phyloP scores from a whole-genome alignment of 2,329 filamentous ascomycete genomes.

The Furcasterigmium furcatum region DNA sequence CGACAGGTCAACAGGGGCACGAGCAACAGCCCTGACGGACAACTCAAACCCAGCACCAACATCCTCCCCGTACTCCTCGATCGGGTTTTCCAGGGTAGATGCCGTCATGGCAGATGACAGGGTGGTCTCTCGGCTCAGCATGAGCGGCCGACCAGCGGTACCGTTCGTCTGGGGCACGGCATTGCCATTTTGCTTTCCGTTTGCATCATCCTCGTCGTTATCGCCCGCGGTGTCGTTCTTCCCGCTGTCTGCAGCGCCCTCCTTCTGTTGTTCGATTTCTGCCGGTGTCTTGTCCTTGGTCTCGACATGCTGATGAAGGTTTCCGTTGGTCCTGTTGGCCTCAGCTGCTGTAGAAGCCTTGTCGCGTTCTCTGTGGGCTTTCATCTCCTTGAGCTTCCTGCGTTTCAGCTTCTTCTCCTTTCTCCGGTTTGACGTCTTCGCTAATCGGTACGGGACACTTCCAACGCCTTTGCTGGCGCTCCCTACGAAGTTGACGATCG shows the following conservation, averaged over 20 bases:
- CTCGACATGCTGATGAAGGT: conserved; percentile 11
- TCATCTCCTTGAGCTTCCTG: conserved; percentile 34
- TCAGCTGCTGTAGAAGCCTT: conserved; percentile 2
- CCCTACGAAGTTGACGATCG: conserved; percentile 55
- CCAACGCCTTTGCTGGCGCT: conserved; percentile 61
- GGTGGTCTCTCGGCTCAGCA: conserved; percentile 13
- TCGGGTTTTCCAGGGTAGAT: conserved; percentile 18
- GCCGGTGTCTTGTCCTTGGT: conserved; percentile 5
- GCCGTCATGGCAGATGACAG: conserved; percentile 11
- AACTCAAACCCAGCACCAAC: conserved; percentile 49
- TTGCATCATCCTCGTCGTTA: neutral
- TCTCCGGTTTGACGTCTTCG: conserved; percentile 53
- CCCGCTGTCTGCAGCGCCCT: neutral
- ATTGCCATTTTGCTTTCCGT: neutral
- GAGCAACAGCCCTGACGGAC: conserved; percentile 47
- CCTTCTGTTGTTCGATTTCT: conserved; percentile 4
- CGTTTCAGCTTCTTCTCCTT: conserved; percentile 48
- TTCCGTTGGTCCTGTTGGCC: conserved; percentile 1
- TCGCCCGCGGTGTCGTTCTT: neutral
- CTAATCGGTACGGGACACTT: conserved; percentile 59
- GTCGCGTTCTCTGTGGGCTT: conserved; percentile 13
- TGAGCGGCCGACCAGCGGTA: conserved; percentile 2
- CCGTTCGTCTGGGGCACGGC: conserved; percentile 3
- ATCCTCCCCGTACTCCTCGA: conserved; percentile 43
- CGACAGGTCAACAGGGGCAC: conserved; percentile 57